Base-by-base conservation (phyloP, 2,329 filamentous ascomycete species). In the Achaetomium macrosporum region DNA sequence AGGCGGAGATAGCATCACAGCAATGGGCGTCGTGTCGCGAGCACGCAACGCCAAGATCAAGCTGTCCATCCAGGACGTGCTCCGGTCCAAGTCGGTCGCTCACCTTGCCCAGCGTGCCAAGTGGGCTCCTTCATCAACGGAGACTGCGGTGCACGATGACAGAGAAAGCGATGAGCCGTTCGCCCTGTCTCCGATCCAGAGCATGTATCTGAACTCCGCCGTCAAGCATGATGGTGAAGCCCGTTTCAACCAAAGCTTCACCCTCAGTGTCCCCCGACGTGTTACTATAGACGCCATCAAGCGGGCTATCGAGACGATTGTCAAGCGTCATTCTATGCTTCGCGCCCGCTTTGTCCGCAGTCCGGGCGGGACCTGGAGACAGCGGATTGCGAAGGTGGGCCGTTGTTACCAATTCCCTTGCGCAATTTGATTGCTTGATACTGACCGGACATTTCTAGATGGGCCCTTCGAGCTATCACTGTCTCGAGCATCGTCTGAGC, bases 1-100 rank as follows among this genome's bases (percentile, higher is more conserved):
- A 60, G 58, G 57, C 16, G 61, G 61, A 29, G 61, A 63, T 41
- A 61, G 59, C 42, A 63, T 63, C 36, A 54, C 46, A 16, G 61
- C 61, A 2, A 63, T 63, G 61, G 61, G 59, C 15, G 57, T 61
- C 6, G 57, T 63, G 47, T 61, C 61, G 8, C 55, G 59, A 11
- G 59, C 61, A 30, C 58, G 59, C 1, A 58, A 49, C n/a, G 58
- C 59, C 42, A 52, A 54, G 11, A 53, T 63, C 49, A 54, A 45
- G 43, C 16, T 63, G 11, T 53, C 57, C 19, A 40, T 63, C 17
- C 59, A 58, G 36, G 55, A 63, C 20, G 59, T 63, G 16, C 57
- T 61, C 20, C 52, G 57, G 15, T 56, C 54, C 46, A 60, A 59
- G 43, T 61, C 59, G 3, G 15, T 61, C 29, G 35, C 57, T 5